These are phyloP conservation scores for Pseudozyma flocculosa DNA, from an alignment of 1,284 basidiomycete genomes.

Conservation along the genomic window DNA sequence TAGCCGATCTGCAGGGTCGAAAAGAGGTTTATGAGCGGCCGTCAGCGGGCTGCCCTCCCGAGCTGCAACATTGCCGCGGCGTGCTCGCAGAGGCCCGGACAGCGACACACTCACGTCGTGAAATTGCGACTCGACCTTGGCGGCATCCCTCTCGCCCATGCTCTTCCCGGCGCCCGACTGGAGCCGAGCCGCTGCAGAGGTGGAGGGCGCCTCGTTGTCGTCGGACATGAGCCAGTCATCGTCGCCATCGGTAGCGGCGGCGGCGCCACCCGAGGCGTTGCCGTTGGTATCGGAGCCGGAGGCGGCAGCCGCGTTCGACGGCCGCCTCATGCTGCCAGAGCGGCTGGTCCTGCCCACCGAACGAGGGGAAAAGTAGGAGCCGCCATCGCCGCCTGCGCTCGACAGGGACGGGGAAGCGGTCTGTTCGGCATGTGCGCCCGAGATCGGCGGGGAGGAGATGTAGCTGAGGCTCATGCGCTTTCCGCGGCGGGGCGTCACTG, in stretches of 20 bases:
- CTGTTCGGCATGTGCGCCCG: slow-evolving; percentile 1
- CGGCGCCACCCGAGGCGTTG: slow-evolving; percentile 1
- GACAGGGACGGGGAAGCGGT: slow-evolving; percentile 8
- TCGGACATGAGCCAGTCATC: slow-evolving; percentile 38
- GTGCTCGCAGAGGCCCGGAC: no score
- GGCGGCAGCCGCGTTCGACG: background rate
- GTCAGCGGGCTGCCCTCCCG: background rate
- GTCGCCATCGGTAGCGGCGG: slow-evolving; percentile 17
- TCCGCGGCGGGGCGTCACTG: slow-evolving; percentile 16
- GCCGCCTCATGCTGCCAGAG: background rate
- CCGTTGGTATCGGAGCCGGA: slow-evolving; percentile 17
- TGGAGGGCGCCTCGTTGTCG: slow-evolving; percentile 12
- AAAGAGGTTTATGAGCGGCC: background rate
- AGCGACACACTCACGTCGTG: slow-evolving; percentile 45
- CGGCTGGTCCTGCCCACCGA: background rate
- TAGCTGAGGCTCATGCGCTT: slow-evolving; percentile 28
- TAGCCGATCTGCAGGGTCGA: slow-evolving; percentile 70
- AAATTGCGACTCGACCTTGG: slow-evolving; percentile 33
- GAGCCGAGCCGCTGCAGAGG: background rate
- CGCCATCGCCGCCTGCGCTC: background rate
- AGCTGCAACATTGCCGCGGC: no score
- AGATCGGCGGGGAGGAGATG: slow-evolving; percentile 25
- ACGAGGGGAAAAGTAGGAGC: slow-evolving; percentile 1
- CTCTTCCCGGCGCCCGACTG: background rate
- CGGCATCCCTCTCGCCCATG: slow-evolving; percentile 37